Percentiles rank a stretch among this genome's conserved stretches.
These are phyloP conservation scores for Talaromyces liani DNA, from an alignment of 495 filamentous ascomycete species.

Conservation along the genomic window DNA sequence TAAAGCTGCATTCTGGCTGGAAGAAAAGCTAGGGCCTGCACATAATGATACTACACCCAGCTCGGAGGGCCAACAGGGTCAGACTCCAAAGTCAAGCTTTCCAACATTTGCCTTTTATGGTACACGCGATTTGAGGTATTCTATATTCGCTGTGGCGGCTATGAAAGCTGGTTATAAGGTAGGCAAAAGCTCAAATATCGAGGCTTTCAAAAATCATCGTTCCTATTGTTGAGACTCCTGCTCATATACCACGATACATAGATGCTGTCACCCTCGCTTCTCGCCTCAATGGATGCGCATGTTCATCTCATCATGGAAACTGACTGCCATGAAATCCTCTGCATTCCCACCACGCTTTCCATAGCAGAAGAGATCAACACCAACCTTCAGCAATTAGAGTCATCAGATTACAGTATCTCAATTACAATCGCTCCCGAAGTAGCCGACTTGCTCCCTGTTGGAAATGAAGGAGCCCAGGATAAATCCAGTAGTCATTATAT, in stretches of 20 bases:
- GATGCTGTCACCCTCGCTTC: conserved; percentile 18
- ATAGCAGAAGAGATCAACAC: not conserved
- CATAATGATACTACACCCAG: not conserved
- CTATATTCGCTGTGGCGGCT: conserved; percentile 21
- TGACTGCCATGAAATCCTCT: conserved; percentile 15
- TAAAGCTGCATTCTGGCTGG: conserved; percentile 3
- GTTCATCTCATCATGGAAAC: conserved; percentile 17
- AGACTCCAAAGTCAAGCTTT: not conserved
- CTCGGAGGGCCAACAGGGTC: not conserved
- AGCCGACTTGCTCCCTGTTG: not conserved
- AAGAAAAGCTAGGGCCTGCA: not conserved
- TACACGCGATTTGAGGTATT: conserved; percentile 21
- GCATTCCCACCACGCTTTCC: not conserved
- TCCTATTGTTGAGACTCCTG: not conserved
- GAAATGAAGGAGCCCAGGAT: conserved; percentile 10
- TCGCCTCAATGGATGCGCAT: conserved; percentile 24
- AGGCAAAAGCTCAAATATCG: not conserved
- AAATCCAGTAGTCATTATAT: conserved; percentile 6
- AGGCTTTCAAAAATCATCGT: not conserved
- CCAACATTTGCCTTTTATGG: conserved; percentile 23
- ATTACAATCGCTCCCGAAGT: conserved; percentile 2
- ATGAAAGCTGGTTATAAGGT: conserved; percentile 25
- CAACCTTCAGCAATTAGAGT: not conserved
- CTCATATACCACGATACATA: not conserved
- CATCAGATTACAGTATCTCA: not conserved